Percentiles rank a stretch among this genome's conserved stretches.
Evolutionary conservation across 164 flowering plant genomes (phyloP).

Genomic region (Magnolia kwangsiensis): DNA sequence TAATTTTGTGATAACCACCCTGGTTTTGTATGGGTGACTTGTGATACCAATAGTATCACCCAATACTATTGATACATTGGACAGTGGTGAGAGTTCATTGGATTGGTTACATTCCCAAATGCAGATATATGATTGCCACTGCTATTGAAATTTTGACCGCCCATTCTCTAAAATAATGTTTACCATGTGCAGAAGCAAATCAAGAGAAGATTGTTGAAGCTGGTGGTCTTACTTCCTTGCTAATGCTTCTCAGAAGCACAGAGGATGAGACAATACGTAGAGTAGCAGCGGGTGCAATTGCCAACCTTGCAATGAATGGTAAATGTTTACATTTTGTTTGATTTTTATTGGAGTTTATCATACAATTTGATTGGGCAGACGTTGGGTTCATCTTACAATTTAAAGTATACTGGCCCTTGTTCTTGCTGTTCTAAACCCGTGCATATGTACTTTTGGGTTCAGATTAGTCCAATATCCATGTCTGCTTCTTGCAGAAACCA

Average conservation of each 20-base stretch:
- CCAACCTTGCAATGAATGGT: slow-evolving; percentile 99
- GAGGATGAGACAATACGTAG: slow-evolving; percentile 86
- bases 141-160: not conserved
- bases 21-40: too few species aligned
- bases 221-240: slow-evolving; percentile 87
- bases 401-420: not conserved
- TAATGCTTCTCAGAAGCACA: slow-evolving; percentile 72
- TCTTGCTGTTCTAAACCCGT: not conserved
- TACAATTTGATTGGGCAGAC: not conserved
- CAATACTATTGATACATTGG: too few species aligned
- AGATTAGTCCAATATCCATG: not conserved
- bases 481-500: slow-evolving; percentile 56
- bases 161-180: not conserved
- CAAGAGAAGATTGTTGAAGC: slow-evolving; percentile 54
- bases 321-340: slow-evolving; percentile 1
- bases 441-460: slow-evolving; percentile 1
- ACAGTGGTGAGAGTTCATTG: not conserved
- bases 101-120: not conserved
- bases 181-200: slow-evolving; percentile 34
- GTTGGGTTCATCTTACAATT: not conserved
- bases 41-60: too few species aligned
- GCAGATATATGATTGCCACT: not conserved
- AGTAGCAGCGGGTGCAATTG: slow-evolving; percentile 97
- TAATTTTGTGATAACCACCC: too few species aligned
- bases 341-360: not conserved